Evolutionary conservation across 2,329 filamentous ascomycete species (phyloP).

Genomic region (Endoconidiophora polonica): DNA sequence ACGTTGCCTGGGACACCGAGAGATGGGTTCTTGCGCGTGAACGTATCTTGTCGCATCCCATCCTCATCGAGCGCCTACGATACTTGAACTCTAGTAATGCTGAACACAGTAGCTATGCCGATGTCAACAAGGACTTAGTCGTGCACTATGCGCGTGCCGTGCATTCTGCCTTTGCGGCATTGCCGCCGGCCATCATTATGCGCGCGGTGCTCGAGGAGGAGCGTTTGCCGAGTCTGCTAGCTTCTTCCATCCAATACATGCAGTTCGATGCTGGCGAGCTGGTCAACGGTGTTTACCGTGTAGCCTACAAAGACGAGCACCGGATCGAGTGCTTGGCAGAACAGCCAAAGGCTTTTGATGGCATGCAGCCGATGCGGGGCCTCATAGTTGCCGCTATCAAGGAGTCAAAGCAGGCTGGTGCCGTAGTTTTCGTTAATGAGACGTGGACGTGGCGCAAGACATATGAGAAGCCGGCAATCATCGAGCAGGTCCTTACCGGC

Average conservation of each 20-base stretch:
- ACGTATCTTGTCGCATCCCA: constrained; percentile 17
- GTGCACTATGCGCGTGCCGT: constrained; percentile 18
- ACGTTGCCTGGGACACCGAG: constrained; percentile 14
- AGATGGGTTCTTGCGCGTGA: constrained; percentile 19
- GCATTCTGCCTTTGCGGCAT: constrained; percentile 20
- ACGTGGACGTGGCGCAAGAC: constrained; percentile 24
- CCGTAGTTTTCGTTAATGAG: constrained; percentile 20
- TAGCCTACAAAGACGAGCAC: constrained; percentile 16
- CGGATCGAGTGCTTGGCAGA: constrained; percentile 19
- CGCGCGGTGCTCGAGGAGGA: constrained; percentile 16
- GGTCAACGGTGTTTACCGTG: constrained; percentile 20
- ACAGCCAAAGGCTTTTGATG: constrained; percentile 14
- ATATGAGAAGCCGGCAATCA: constrained; percentile 18
- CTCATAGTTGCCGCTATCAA: constrained; percentile 13
- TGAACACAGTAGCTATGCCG: background rate
- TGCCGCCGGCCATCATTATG: constrained; percentile 20
- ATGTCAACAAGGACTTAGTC: constrained; percentile 15
- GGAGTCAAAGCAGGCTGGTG: background rate
- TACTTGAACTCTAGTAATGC: background rate
- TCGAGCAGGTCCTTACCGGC: constrained; percentile 18
- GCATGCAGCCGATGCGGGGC: constrained; percentile 12
- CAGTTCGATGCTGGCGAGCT: constrained; percentile 18
- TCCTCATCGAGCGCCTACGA: constrained; percentile 8
- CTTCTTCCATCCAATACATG: constrained; percentile 15
- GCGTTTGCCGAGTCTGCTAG: constrained; percentile 16